Evolutionary conservation across 176 grass and related monocot genomes (phyloP).

Genomic region (Rhynchospora breviuscula): DNA sequence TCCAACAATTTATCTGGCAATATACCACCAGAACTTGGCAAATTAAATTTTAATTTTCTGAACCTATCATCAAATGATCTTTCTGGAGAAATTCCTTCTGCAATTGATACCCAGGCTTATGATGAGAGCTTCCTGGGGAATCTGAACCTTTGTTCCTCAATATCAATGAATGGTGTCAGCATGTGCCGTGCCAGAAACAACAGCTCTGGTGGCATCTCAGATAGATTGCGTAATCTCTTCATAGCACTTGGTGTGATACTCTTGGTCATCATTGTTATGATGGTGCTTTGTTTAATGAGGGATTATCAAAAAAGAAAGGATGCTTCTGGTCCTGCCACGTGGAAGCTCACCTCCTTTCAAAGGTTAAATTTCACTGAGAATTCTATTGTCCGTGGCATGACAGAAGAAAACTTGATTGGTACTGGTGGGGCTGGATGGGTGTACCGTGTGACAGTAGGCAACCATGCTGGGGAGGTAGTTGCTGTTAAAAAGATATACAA

Average conservation of each 20-base stretch:
- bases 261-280: slow-evolving; percentile 26
- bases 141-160: slow-evolving; percentile 50
- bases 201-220: slow-evolving; percentile 32
- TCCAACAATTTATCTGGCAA: slow-evolving; percentile 57
- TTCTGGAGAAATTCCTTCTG: slow-evolving; percentile 43
- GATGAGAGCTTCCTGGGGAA: slow-evolving; percentile 63
- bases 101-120: slow-evolving; percentile 31
- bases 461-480: slow-evolving; percentile 32
- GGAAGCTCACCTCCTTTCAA: slow-evolving; percentile 80
- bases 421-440: slow-evolving; percentile 58
- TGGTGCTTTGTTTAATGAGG: slow-evolving; percentile 31
- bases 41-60: slow-evolving; percentile 29
- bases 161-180: slow-evolving; percentile 31
- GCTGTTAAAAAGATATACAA: slow-evolving; percentile 75
- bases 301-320: slow-evolving; percentile 34
- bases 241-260: slow-evolving; percentile 30
- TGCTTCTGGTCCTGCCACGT: slow-evolving; percentile 19
- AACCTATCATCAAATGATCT: slow-evolving; percentile 84
- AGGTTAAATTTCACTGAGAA: slow-evolving; percentile 43
- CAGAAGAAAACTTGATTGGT: slow-evolving; percentile 66
- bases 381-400: slow-evolving; percentile 36
- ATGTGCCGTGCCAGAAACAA: slow-evolving; percentile 17
- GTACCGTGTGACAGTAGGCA: slow-evolving; percentile 46
- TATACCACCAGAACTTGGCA: slow-evolving; percentile 40
- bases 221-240: slow-evolving; percentile 37